phyloP scores from a whole-genome alignment of 306 rosid genomes.

The Echinosophora koreensis region DNA sequence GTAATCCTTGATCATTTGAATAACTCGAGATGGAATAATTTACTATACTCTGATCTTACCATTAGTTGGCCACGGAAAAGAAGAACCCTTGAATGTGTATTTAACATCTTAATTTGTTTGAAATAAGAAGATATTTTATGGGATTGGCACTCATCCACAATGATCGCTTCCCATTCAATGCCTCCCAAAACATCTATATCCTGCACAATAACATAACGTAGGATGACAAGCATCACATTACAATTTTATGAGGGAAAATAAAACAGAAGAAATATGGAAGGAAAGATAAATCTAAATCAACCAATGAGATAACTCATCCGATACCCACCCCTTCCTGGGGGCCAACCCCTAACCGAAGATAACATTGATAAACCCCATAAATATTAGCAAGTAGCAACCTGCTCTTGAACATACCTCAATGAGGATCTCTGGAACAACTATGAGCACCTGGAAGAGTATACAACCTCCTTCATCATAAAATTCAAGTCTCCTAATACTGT shows the following conservation, averaged over 20 bases:
- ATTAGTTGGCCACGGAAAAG: slow-evolving; percentile 51
- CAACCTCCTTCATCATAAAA: slow-evolving; percentile 53
- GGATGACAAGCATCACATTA: slow-evolving; percentile 20
- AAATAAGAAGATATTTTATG: slow-evolving; percentile 50
- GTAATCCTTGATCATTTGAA: too few relatives aligned
- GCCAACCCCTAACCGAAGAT: slow-evolving; percentile 6
- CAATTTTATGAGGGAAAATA: background rate
- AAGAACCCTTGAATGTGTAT: slow-evolving; percentile 61
- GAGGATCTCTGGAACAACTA: slow-evolving; percentile 60
- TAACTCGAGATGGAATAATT: too few relatives aligned
- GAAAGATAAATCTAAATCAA: slow-evolving; percentile 22
- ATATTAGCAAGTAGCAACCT: background rate
- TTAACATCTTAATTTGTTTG: slow-evolving; percentile 55
- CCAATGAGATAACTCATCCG: slow-evolving; percentile 38
- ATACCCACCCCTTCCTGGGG: slow-evolving; percentile 8
- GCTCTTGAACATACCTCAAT: slow-evolving; percentile 58
- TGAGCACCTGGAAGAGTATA: slow-evolving; percentile 62
- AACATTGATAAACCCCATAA: slow-evolving; percentile 3
- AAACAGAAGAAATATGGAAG: background rate
- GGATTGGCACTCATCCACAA: slow-evolving; percentile 68
- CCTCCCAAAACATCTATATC: slow-evolving; percentile 59
- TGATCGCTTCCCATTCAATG: slow-evolving; percentile 66
- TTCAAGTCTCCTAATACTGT: slow-evolving; percentile 60
- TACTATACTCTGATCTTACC: too few relatives aligned
- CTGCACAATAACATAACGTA: slow-evolving; percentile 49